Conservation (phyloP, 1,139 yeast genomes). For the Geotrichum histeridarum region DNA sequence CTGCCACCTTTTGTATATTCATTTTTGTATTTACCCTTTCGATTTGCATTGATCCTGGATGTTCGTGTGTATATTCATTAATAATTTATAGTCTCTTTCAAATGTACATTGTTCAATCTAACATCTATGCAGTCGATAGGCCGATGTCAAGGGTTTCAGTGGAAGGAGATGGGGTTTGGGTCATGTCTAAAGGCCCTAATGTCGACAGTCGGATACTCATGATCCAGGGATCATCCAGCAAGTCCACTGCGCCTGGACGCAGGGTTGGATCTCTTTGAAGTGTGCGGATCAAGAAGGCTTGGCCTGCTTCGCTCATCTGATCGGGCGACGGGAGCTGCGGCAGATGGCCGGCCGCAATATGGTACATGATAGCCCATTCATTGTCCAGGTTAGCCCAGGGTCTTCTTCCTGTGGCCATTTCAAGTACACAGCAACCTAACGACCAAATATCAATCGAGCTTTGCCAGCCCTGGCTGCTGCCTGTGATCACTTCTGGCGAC, state of each 20-base stretch:
- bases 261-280: slow-evolving; percentile 76
- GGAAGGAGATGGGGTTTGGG: background rate
- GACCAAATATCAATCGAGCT: slow-evolving; percentile 68
- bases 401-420: slow-evolving; percentile 67
- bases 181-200: slow-evolving; percentile 10
- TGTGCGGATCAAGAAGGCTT: slow-evolving; percentile 65
- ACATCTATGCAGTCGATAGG: no score
- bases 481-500: slow-evolving; percentile 96
- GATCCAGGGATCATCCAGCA: slow-evolving; percentile 84
- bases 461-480: slow-evolving; percentile 56
- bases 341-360: slow-evolving; percentile 90
- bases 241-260: slow-evolving; percentile 79
- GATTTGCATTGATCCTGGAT: background rate
- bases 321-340: slow-evolving; percentile 80
- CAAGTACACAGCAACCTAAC: slow-evolving; percentile 90
- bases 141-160: background rate
- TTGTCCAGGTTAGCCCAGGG: slow-evolving; percentile 79
- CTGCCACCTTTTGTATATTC: background rate
- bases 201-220: slow-evolving; percentile 19
- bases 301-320: slow-evolving; percentile 72
- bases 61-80: no score
- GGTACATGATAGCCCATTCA: slow-evolving; percentile 98
- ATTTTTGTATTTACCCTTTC: background rate
- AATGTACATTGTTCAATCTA: no score
- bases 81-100: no score